Conservation (phyloP, 495 filamentous ascomycete genomes). For the Penicillium canariense region DNA sequence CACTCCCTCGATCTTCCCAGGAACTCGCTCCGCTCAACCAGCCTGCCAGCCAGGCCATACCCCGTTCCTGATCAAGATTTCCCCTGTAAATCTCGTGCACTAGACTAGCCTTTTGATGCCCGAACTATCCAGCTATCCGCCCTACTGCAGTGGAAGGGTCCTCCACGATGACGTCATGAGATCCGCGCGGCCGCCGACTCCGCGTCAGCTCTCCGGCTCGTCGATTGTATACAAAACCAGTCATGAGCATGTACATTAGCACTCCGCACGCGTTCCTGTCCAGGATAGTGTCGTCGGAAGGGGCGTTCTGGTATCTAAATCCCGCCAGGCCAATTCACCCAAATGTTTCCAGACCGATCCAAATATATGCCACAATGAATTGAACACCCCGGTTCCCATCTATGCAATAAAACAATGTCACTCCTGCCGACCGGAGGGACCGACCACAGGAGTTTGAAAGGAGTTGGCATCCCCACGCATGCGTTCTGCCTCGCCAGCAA, state of each 20-base stretch:
- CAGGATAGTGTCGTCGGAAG: background rate
- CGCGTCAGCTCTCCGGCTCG: background rate
- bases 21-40: background rate
- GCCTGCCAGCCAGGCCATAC: background rate
- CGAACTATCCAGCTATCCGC: too few species aligned
- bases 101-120: too few species aligned
- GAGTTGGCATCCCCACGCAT: constrained; percentile 3
- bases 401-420: background rate
- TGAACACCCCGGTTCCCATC: background rate
- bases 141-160: background rate
- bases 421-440: background rate
- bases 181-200: constrained; percentile 16
- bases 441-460: background rate
- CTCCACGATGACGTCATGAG: constrained; percentile 23
- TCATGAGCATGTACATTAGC: constrained; percentile 4
- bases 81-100: too few species aligned
- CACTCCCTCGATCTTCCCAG: background rate
- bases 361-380: background rate
- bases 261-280: background rate
- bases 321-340: background rate
- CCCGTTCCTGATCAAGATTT: background rate
- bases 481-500: constrained; percentile 30
- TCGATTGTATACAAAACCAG: too few species aligned
- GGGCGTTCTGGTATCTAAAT: background rate
- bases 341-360: background rate